Evolutionary conservation across 345 rosid species (phyloP).

Genomic region (Turritis glabra): DNA sequence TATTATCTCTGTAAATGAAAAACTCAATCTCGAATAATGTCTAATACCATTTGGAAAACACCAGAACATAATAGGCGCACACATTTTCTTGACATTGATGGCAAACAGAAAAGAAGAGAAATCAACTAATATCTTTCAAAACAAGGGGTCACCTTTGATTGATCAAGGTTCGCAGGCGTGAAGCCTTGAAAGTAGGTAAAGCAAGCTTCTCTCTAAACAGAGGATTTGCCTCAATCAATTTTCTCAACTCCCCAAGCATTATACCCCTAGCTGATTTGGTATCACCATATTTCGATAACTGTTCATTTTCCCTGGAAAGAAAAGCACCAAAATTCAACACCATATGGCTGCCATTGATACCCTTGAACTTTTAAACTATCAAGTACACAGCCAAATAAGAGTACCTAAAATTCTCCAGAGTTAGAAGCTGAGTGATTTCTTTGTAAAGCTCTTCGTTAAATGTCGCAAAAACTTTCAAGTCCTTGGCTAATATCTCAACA

Average conservation of each 20-base stretch:
- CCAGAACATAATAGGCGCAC: neutral
- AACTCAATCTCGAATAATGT: neutral
- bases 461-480: conserved; percentile 77
- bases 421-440: conserved; percentile 82
- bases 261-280: conserved; percentile 79
- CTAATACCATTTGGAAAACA: neutral
- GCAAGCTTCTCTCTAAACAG: conserved; percentile 75
- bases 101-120: neutral
- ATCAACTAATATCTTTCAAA: neutral
- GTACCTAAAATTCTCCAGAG: conserved; percentile 81
- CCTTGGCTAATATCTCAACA: conserved; percentile 72
- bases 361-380: neutral
- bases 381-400: neutral
- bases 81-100: neutral
- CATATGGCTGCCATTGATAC: conserved; percentile 1
- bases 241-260: conserved; percentile 71
- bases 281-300: conserved; percentile 82
- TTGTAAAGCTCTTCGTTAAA: conserved; percentile 77
- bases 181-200: conserved; percentile 64
- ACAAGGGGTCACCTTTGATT: conserved; percentile 63
- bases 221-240: conserved; percentile 67
- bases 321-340: conserved; percentile 8
- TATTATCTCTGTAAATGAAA: neutral
- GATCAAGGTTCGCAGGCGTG: conserved; percentile 77
- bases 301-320: conserved; percentile 66